Conservation (phyloP, 2,329 filamentous ascomycete genomes). For the Corinectria fuckeliana region DNA sequence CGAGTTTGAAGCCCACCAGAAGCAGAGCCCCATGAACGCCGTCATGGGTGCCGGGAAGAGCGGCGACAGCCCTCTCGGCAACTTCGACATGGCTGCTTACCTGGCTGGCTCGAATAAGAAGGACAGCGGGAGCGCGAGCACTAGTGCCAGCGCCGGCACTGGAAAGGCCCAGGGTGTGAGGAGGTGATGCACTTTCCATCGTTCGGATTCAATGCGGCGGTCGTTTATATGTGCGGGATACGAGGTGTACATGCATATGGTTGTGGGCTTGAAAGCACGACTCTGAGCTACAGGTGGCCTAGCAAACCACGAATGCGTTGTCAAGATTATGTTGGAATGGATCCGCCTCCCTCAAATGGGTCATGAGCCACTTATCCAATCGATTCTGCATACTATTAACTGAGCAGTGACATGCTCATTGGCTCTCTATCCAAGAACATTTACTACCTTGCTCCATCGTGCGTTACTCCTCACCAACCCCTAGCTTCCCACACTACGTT, state of each 20-base stretch:
- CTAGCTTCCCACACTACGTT: background rate
- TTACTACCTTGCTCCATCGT: background rate
- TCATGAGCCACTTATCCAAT: background rate
- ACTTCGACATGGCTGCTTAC: slow-evolving; percentile 69
- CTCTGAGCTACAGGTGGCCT: background rate
- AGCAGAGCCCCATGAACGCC: slow-evolving; percentile 71
- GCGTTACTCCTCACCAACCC: background rate
- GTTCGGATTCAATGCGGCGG: background rate
- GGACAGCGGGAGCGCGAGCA: slow-evolving; percentile 33
- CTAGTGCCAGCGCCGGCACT: slow-evolving; percentile 16
- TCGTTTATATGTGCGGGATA: background rate
- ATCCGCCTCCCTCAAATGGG: background rate
- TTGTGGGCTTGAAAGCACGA: background rate
- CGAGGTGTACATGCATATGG: slow-evolving; percentile 2
- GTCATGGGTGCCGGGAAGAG: slow-evolving; percentile 51
- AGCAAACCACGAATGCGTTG: background rate
- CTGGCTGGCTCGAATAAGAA: slow-evolving; percentile 62
- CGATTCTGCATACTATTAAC: slow-evolving; percentile 5
- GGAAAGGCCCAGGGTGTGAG: slow-evolving; percentile 52
- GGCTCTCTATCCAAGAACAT: background rate
- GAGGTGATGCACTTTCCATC: slow-evolving; percentile 35
- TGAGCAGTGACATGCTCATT: background rate
- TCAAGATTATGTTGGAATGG: slow-evolving; percentile 5
- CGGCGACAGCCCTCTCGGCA: slow-evolving; percentile 53
- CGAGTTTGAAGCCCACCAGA: slow-evolving; percentile 91